These are phyloP conservation scores for Peronospora farinosa DNA, from an alignment of 352 stramenopile genomes.

Conservation along the genomic window DNA sequence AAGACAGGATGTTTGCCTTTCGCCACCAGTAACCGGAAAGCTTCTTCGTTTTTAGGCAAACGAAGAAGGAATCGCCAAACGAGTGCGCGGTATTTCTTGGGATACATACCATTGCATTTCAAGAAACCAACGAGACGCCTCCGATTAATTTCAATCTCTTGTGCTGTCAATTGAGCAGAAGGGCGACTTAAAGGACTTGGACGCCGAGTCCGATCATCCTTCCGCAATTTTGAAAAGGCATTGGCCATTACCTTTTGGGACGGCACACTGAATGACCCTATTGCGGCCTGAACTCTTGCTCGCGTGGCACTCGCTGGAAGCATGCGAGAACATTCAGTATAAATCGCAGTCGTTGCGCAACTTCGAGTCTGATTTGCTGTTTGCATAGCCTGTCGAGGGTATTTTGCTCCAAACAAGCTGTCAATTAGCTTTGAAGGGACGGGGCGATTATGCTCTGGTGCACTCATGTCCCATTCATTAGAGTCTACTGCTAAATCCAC, in stretches of 20 bases:
- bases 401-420: slow-evolving; percentile 53
- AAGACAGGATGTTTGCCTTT: slow-evolving; percentile 79
- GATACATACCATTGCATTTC: slow-evolving; percentile 66
- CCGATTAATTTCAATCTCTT: slow-evolving; percentile 55
- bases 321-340: slow-evolving; percentile 3
- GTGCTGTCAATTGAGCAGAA: slow-evolving; percentile 18
- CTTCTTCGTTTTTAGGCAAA: slow-evolving; percentile 77
- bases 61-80: slow-evolving; percentile 81
- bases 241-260: slow-evolving; percentile 3
- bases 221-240: slow-evolving; percentile 8
- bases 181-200: slow-evolving; percentile 13
- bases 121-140: slow-evolving; percentile 60
- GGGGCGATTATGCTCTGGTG: slow-evolving; percentile 25
- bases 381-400: slow-evolving; percentile 10
- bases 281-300: slow-evolving; percentile 5
- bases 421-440: slow-evolving; percentile 68
- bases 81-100: slow-evolving; percentile 74
- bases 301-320: slow-evolving; percentile 12
- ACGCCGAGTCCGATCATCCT: slow-evolving; percentile 10
- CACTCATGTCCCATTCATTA: slow-evolving; percentile 5
- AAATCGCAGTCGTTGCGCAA: not conserved
- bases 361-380: slow-evolving; percentile 12
- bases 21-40: slow-evolving; percentile 61
- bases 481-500: slow-evolving; percentile 5
- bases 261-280: slow-evolving; percentile 9